Percentiles rank a stretch among this genome's conserved stretches.
phyloP scores from a whole-genome alignment of 805 yeast genomes.

The Isabelozyma gotoi region DNA sequence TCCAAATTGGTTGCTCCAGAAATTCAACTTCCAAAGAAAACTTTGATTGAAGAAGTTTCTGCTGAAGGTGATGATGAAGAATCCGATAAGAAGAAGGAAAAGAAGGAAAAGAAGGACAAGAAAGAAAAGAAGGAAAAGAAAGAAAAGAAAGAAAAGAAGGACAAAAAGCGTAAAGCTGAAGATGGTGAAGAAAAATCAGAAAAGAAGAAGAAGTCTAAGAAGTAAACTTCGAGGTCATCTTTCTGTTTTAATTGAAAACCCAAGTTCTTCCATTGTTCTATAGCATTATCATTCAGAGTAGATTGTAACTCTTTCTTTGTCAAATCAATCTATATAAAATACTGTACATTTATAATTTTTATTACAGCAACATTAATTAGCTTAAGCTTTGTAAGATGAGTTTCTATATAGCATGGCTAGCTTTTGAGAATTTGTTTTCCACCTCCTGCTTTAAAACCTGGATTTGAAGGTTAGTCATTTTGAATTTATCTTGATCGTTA shows the following conservation, averaged over 20 bases:
- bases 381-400: not conserved
- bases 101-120: conserved; percentile 52
- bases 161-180: conserved; percentile 30
- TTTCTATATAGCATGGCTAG: too few species aligned
- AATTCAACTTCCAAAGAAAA: conserved; percentile 48
- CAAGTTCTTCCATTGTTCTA: not conserved
- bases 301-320: conserved; percentile 6
- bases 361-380: conserved; percentile 4
- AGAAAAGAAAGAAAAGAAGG: conserved; percentile 57
- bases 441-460: conserved; percentile 8
- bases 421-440: conserved; percentile 8
- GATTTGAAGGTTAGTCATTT: conserved; percentile 18
- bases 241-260: conserved; percentile 4
- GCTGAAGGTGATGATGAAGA: conserved; percentile 17
- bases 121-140: conserved; percentile 62
- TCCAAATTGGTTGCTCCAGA: conserved; percentile 49
- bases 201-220: conserved; percentile 51
- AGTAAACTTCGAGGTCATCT: conserved; percentile 14
- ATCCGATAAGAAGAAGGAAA: conserved; percentile 31
- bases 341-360: conserved; percentile 11
- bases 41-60: conserved; percentile 45
- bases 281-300: conserved; percentile 1
- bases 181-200: conserved; percentile 44
- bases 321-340: conserved; percentile 5
- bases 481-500: conserved; percentile 20